Evolutionary conservation across 352 stramenopile species (phyloP), one percentile per base, ranked within the genome.

Genomic region (Globisporangium apiculatum): DNA sequence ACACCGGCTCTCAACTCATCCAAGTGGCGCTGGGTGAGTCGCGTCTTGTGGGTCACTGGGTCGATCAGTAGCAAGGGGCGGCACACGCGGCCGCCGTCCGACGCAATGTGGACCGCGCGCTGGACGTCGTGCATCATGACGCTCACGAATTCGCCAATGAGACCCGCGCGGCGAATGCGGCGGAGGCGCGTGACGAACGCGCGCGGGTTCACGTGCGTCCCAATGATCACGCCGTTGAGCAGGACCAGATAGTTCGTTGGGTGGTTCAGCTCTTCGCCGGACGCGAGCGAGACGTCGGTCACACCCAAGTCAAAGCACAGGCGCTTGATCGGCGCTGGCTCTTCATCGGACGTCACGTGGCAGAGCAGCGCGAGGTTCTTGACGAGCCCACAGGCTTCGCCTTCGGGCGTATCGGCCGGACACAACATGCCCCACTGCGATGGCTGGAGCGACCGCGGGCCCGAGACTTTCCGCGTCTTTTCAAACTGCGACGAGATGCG

Each of bases 391-490:
- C 97, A 99, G 7, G 96, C 95, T 76, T 99, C 97, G 61, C 98
- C 97, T 88, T 99, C 97, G 2, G 97, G 97, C 3, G 97, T 99
- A 75, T 99, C 97, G 6, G 96, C 96, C 0, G 97, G 97, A 83
- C 97, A 97, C 9, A 99, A 78, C 97, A 99, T 99, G 41, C 97
- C 98, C 96, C 97, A 99, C 77, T 99, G 97, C 46, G 87, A 98
- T 51, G 97, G 93, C 73, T 99, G 97, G 58, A 99, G 73, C 7
- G 97, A 98, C 60, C 97, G 86, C 14, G 97, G 97, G 7, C 97
- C 97, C 1, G 92, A 98, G 1, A 99, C 97, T 72, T 99, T 99
- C 38, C 97, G 83, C 3, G 97, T 99, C 69, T 99, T 99, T 73
- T 99, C 97, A 64, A 99, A 99, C 70, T 99, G 95, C 59, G 85